Evolutionary conservation across 805 yeast species (phyloP).

Genomic region (Blastobotrys attinorum): DNA sequence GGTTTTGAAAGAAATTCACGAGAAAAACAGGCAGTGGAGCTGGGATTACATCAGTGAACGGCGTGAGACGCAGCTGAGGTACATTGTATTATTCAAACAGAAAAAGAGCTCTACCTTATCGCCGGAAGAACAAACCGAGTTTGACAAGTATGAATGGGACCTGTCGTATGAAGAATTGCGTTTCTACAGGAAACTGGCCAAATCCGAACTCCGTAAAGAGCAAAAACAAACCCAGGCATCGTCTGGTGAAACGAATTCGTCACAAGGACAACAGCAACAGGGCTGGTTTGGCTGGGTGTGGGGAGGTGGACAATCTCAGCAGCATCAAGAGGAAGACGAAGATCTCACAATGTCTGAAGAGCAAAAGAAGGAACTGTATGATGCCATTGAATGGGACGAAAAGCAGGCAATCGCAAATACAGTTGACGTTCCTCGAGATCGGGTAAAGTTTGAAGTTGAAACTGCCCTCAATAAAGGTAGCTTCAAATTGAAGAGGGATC

Average conservation of each 20-base stretch:
- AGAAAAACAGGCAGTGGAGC: conserved; percentile 70
- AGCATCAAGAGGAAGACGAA: conserved; percentile 13
- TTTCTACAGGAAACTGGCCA: conserved; percentile 76
- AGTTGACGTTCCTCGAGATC: conserved; percentile 60
- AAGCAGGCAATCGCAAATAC: conserved; percentile 34
- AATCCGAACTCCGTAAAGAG: conserved; percentile 56
- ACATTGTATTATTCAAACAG: conserved; percentile 59
- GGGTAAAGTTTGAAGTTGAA: conserved; percentile 57
- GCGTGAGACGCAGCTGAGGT: conserved; percentile 62
- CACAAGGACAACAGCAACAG: conserved; percentile 7
- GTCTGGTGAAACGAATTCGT: not conserved
- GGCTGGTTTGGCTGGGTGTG: conserved; percentile 26
- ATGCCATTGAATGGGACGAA: conserved; percentile 89
- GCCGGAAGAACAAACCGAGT: conserved; percentile 21
- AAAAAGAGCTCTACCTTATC: conserved; percentile 35
- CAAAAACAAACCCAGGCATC: conserved; percentile 10
- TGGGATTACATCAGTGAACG: conserved; percentile 76
- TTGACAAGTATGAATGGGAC: conserved; percentile 49
- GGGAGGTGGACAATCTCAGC: conserved; percentile 14
- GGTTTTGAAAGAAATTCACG: conserved; percentile 73
- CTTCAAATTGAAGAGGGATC: conserved; percentile 45
- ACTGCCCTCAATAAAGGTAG: conserved; percentile 74
- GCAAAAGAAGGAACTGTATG: conserved; percentile 81
- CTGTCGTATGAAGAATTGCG: conserved; percentile 72
- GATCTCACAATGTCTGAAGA: conserved; percentile 65